Conservation (phyloP, 2,329 filamentous ascomycete genomes). For the Ophiostoma himal-ulmi region DNA sequence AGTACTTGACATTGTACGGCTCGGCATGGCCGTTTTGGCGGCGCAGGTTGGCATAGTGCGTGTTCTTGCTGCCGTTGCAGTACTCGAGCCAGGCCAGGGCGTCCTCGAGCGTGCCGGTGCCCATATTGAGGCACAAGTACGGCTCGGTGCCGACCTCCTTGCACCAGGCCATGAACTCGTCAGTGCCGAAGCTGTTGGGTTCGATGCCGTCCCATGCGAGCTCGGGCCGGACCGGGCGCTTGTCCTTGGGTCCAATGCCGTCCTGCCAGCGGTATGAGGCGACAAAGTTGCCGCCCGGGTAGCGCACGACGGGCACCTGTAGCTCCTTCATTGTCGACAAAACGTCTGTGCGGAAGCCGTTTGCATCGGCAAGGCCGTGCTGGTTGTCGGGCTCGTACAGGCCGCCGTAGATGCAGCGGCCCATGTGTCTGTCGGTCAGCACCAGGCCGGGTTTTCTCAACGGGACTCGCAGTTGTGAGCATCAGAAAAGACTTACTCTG, state of each 20-base stretch:
- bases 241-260: slow-evolving; percentile 66
- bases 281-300: slow-evolving; percentile 78
- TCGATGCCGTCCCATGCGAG: slow-evolving; percentile 75
- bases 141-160: slow-evolving; percentile 67
- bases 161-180: slow-evolving; percentile 83
- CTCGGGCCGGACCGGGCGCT: slow-evolving; percentile 61
- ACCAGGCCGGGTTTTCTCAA: too few relatives aligned
- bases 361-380: slow-evolving; percentile 54
- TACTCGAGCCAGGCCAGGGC: slow-evolving; percentile 76
- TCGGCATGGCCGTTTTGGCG: slow-evolving; percentile 67
- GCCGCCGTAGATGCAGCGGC: slow-evolving; percentile 79
- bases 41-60: slow-evolving; percentile 75
- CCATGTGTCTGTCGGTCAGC: slow-evolving; percentile 57
- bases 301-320: slow-evolving; percentile 69
- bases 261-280: slow-evolving; percentile 84
- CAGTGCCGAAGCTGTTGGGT: slow-evolving; percentile 73
- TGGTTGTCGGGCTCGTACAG: slow-evolving; percentile 73
- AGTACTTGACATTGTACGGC: slow-evolving; percentile 79
- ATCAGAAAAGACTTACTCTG: slow-evolving; percentile 45
- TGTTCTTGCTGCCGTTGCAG: slow-evolving; percentile 72
- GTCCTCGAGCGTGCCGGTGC: slow-evolving; percentile 58
- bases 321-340: slow-evolving; percentile 67
- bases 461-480: too few relatives aligned
- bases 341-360: slow-evolving; percentile 75
- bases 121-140: slow-evolving; percentile 75